phyloP scores from a whole-genome alignment of 140 eudicot genomes.

The Oenanthe javanica region DNA sequence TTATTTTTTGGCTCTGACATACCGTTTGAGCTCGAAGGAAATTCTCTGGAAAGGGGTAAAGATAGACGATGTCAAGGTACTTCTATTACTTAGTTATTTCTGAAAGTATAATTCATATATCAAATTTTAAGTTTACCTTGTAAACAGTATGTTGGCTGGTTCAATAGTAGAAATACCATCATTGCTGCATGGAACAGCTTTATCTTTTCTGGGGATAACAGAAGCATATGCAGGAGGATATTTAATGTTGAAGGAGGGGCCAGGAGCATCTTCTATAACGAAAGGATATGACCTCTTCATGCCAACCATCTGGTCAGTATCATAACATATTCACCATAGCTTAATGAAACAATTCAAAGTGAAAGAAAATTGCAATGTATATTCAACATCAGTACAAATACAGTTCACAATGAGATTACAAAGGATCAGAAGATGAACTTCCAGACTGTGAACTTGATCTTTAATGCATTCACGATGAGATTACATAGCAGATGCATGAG shows the following conservation, averaged over 20 bases:
- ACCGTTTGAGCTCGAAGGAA: constrained; percentile 22
- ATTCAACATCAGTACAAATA: too few species aligned
- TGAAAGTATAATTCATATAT: neutral
- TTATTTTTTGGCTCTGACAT: constrained; percentile 25
- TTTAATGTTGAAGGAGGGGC: constrained; percentile 43
- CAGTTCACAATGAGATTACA: neutral
- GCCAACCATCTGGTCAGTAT: constrained; percentile 44
- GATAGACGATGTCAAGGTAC: neutral
- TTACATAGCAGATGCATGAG: neutral
- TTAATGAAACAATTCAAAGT: neutral
- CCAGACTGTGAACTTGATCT: neutral
- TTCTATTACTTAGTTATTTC: neutral
- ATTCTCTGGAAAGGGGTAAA: constrained; percentile 39
- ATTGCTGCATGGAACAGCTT: constrained; percentile 39
- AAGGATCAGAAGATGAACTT: neutral
- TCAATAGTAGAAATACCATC: constrained; percentile 25
- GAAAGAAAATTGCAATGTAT: neutral
- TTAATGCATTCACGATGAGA: neutral
- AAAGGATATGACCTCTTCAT: constrained; percentile 63
- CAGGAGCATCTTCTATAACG: constrained; percentile 34
- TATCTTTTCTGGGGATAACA: constrained; percentile 31
- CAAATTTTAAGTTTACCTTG: constrained; percentile 24
- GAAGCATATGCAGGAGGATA: constrained; percentile 18
- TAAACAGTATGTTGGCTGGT: constrained; percentile 24
- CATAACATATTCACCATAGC: neutral